These are phyloP conservation scores for Pythium utonaiense DNA, from an alignment of 352 stramenopile species.

Conservation along the genomic window DNA sequence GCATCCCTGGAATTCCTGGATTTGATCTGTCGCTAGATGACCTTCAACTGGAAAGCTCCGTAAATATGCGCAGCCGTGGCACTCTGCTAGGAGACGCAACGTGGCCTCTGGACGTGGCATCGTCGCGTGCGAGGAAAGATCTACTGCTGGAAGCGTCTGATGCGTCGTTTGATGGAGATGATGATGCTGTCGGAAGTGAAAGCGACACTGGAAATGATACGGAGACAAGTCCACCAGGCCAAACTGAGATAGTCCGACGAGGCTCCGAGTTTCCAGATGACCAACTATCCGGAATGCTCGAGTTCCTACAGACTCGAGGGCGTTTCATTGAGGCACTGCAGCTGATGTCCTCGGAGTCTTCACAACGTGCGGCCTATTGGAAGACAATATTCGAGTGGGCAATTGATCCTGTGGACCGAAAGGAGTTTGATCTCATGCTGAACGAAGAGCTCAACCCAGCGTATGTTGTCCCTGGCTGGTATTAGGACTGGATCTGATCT, in stretches of 20 bases:
- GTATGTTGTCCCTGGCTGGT: slow-evolving; percentile 30
- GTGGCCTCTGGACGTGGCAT: neutral
- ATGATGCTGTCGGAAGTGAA: slow-evolving; percentile 8
- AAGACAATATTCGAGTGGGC: slow-evolving; percentile 65
- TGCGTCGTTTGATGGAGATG: slow-evolving; percentile 27
- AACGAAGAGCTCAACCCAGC: slow-evolving; percentile 38
- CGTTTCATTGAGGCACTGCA: slow-evolving; percentile 76
- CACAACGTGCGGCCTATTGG: slow-evolving; percentile 54
- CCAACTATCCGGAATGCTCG: slow-evolving; percentile 53
- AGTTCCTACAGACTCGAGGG: slow-evolving; percentile 53
- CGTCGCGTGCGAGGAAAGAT: neutral
- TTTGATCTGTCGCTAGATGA: slow-evolving; percentile 44
- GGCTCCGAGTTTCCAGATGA: slow-evolving; percentile 29
- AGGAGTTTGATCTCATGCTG: slow-evolving; percentile 20
- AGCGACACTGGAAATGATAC: slow-evolving; percentile 11
- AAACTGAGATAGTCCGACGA: neutral
- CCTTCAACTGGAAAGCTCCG: slow-evolving; percentile 44
- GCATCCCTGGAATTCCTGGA: slow-evolving; percentile 46
- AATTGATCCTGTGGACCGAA: slow-evolving; percentile 23
- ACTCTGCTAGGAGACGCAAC: slow-evolving; percentile 23
- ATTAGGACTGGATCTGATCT: neutral
- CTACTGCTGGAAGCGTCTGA: slow-evolving; percentile 9
- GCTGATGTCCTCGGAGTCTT: slow-evolving; percentile 56
- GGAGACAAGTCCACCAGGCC: neutral
- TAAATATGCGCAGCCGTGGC: slow-evolving; percentile 44